These are phyloP conservation scores for Craspedostauros australis DNA, from an alignment of 108 stramenopile species.

Conservation along the genomic window DNA sequence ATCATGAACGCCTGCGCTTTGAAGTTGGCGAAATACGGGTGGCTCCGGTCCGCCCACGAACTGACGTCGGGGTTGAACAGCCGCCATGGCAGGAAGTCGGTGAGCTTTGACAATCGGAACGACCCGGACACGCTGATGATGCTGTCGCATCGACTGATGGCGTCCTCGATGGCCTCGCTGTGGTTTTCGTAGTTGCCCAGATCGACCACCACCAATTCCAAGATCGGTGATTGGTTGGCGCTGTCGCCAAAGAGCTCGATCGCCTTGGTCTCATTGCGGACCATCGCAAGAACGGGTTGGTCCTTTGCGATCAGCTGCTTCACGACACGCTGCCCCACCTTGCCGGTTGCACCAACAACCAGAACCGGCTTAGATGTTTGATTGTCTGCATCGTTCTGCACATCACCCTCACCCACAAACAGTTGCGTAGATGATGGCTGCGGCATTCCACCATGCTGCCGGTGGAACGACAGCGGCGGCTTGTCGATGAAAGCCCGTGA, in stretches of 20 bases:
- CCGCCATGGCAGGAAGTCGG: conserved; percentile 7
- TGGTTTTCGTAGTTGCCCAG: background rate
- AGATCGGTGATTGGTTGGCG: background rate
- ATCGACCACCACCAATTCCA: background rate
- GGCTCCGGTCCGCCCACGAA: conserved; percentile 3
- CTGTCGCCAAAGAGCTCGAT: background rate
- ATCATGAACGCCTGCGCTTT: conserved; percentile 11
- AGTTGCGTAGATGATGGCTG: too few species aligned
- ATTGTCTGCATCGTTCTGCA: too few species aligned
- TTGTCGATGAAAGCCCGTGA: too few species aligned
- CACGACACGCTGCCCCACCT: conserved; percentile 11
- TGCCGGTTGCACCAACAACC: conserved; percentile 11
- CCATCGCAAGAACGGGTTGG: conserved; percentile 4
- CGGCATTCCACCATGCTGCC: too few species aligned
- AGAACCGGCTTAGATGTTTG: conserved; percentile 17
- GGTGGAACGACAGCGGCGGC: too few species aligned
- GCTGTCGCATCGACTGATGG: conserved; percentile 2
- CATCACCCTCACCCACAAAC: too few species aligned
- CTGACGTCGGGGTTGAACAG: background rate
- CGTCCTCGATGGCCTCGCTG: background rate
- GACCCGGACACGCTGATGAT: conserved; percentile 11
- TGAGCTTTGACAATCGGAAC: conserved; percentile 4
- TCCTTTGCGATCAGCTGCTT: background rate
- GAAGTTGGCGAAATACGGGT: conserved; percentile 18
- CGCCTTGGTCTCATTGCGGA: conserved; percentile 2